These are phyloP conservation scores for Asterionellopsis glacialis DNA, from an alignment of 108 stramenopile species.

Conservation along the genomic window DNA sequence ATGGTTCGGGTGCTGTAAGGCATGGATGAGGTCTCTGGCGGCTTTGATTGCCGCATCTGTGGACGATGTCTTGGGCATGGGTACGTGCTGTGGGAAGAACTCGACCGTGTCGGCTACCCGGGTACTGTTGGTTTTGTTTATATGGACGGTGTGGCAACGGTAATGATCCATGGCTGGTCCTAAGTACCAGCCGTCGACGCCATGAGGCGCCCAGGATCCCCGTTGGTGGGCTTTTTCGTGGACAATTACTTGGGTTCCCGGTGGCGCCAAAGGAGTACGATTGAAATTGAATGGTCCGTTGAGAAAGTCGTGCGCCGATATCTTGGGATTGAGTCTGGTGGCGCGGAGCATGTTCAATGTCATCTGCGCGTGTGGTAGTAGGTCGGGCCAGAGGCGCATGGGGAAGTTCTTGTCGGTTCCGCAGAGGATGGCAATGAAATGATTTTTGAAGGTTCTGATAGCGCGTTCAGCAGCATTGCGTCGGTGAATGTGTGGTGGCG, in stretches of 20 bases:
- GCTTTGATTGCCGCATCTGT: constrained; percentile 1
- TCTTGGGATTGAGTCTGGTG: constrained; percentile 23
- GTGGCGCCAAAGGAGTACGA: too few species aligned
- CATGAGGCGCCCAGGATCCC: constrained; percentile 21
- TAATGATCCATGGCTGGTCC: constrained; percentile 28
- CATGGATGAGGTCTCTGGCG: not conserved
- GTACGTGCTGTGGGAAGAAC: constrained; percentile 23
- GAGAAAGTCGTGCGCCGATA: constrained; percentile 32
- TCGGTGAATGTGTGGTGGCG: too few species aligned
- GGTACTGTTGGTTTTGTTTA: constrained; percentile 9
- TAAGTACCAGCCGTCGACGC: constrained; percentile 29
- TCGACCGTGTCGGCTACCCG: constrained; percentile 32
- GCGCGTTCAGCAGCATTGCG: too few species aligned
- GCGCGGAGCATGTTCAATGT: too few species aligned
- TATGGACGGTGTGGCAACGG: constrained; percentile 14
- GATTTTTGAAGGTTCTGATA: too few species aligned
- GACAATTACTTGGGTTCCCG: too few species aligned
- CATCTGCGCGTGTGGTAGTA: too few species aligned
- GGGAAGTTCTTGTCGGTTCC: constrained; percentile 17
- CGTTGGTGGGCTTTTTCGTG: too few species aligned
- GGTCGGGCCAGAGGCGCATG: too few species aligned
- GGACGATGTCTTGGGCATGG: not conserved
- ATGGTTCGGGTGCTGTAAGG: not conserved
- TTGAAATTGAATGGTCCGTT: constrained; percentile 20
- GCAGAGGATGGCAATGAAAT: too few species aligned